phyloP scores from a whole-genome alignment of 1,284 basidiomycete genomes.

The Tilletia walkeri region DNA sequence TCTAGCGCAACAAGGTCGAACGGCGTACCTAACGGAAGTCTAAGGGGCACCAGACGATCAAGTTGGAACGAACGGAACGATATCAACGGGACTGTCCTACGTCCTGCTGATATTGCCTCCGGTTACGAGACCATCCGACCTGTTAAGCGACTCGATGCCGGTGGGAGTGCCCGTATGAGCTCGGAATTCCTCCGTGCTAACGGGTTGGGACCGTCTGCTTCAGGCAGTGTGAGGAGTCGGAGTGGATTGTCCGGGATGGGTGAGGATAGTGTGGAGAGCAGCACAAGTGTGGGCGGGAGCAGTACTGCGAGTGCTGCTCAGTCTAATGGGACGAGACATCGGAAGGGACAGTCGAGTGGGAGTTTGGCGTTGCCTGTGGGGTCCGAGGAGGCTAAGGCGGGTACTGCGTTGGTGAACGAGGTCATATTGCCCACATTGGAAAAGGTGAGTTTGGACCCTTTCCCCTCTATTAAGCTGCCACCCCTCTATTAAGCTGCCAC shows the following conservation, averaged over 20 bases:
- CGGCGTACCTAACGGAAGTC: not conserved
- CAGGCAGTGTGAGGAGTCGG: not conserved
- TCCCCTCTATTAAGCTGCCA: too few species aligned
- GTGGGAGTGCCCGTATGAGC: constrained; percentile 73
- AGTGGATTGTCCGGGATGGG: constrained; percentile 19
- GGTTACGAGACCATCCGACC: constrained; percentile 81
- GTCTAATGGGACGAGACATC: constrained; percentile 3
- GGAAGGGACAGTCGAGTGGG: constrained; percentile 21
- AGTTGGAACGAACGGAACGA: constrained; percentile 64
- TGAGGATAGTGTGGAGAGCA: not conserved
- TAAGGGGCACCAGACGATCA: constrained; percentile 29
- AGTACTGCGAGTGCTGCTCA: not conserved
- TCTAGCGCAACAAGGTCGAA: not conserved
- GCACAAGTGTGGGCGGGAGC: not conserved
- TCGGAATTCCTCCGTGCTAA: constrained; percentile 70
- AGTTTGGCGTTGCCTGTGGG: constrained; percentile 22
- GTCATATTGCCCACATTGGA: constrained; percentile 46
- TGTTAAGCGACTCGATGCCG: constrained; percentile 81
- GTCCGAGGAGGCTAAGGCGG: constrained; percentile 30
- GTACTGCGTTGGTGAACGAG: constrained; percentile 37
- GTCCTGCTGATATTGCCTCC: constrained; percentile 68
- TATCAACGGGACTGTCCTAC: constrained; percentile 70
- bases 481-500: too few species aligned
- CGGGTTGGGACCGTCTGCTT: constrained; percentile 15
- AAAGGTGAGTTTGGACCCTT: constrained; percentile 24